These are phyloP conservation scores for Thielaviopsis ethacetica DNA, from an alignment of 2,329 filamentous ascomycete genomes.

Conservation along the genomic window DNA sequence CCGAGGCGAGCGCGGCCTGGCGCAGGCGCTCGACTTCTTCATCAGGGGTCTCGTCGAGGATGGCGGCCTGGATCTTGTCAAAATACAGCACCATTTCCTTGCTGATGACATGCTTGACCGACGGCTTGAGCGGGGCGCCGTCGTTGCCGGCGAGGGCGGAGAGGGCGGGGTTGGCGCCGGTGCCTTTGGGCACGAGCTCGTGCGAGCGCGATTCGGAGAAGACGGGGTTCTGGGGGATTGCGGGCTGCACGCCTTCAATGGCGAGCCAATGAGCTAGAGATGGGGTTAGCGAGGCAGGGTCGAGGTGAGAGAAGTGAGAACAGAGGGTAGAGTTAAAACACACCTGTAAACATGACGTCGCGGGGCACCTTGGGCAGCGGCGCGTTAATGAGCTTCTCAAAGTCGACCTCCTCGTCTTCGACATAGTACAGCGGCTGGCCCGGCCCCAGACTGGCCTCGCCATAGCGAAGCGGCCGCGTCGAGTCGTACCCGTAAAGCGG, in stretches of 20 bases:
- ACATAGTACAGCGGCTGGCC: slow-evolving; percentile 94
- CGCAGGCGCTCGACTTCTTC: slow-evolving; percentile 57
- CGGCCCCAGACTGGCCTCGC: slow-evolving; percentile 82
- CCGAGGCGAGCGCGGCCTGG: slow-evolving; percentile 67
- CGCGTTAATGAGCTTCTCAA: slow-evolving; percentile 96
- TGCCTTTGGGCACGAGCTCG: slow-evolving; percentile 78
- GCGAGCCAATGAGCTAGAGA: slow-evolving; percentile 80
- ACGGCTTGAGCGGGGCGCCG: slow-evolving; percentile 52
- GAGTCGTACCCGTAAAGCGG: slow-evolving; percentile 94
- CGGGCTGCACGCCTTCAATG: slow-evolving; percentile 91
- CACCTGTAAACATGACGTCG: slow-evolving; percentile 83
- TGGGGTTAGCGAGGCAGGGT: not conserved
- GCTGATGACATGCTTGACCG: slow-evolving; percentile 89
- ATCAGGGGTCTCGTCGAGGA: slow-evolving; percentile 76
- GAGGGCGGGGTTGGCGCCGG: slow-evolving; percentile 67
- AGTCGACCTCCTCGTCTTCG: slow-evolving; percentile 96
- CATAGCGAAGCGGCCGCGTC: slow-evolving; percentile 73
- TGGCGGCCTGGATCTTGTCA: slow-evolving; percentile 78
- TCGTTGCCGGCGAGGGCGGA: slow-evolving; percentile 44
- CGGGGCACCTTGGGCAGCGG: slow-evolving; percentile 86
- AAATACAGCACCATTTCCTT: slow-evolving; percentile 96
- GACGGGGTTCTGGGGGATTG: slow-evolving; percentile 91
- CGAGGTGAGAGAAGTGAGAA: not conserved
- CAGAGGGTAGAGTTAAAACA: slow-evolving; percentile 14
- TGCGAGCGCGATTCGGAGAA: slow-evolving; percentile 67